Base-by-base conservation (phyloP, 2,329 filamentous ascomycete genomes). In the Fusarium chuoi region DNA sequence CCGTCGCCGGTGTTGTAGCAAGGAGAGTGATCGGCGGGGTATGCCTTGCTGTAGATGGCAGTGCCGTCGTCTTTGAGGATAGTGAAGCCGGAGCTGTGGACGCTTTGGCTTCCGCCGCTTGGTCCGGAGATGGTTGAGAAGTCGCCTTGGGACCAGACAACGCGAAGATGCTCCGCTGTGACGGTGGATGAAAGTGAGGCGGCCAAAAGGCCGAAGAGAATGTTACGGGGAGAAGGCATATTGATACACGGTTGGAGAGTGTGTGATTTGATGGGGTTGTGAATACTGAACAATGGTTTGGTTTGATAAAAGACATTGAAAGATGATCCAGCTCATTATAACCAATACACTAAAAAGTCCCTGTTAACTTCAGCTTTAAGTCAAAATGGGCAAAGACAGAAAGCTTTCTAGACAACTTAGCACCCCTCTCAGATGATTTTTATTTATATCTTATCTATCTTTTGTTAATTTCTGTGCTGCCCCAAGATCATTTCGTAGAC, bases 41-140 rank as follows among this genome's bases (percentile, higher is more conserved):
- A 66, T 3, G 55, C 55, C 17, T 66, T 26, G 17, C 38, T 55
- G 38, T 66, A 68, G 22, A 68, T 66, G 28, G 62, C 65, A 14
- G 41, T 52, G 13, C 62, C 62, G 17, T 58, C 65, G 18, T 66
- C 62, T 30, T 67, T 62, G 48, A 66, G 63, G 7, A 68, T 68
- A 8, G 55, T 26, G 30, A 68, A 68, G 18, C 62, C 62, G 13
- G 39, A 48, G n/a, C 15, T 35, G 36, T 66, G 62, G 2, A 55
- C 54, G 8, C 39, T n/a, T 26, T 65, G 42, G 48, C 46, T 61
- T 28, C 36, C 48, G 9, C 52, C 45, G 3, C 62, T 28, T 11
- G 55, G 62, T 9, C 65, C 65, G 13, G 62, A 56, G n/a, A 67
- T 55, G 28, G 65, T 62, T 22, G 46, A 52, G 36, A 68, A 68